A percentile compares a stretch with the other conserved stretches of the same genome.
These are phyloP conservation scores for Cenchrus purpureus DNA, from an alignment of 176 grass and related monocot species.

Conservation along the genomic window DNA sequence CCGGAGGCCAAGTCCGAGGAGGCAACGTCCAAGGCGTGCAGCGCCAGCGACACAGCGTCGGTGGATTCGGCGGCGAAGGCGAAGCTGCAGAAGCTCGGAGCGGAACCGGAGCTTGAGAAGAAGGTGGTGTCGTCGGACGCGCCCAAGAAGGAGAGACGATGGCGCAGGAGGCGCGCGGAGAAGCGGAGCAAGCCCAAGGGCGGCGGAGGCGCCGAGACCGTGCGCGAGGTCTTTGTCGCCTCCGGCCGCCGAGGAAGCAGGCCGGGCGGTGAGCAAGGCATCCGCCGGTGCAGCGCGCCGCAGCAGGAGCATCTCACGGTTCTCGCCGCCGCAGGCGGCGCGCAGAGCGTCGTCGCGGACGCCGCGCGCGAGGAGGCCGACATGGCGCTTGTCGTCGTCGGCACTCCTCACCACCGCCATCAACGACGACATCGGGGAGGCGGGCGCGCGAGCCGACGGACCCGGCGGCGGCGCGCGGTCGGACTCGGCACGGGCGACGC, in stretches of 20 bases:
- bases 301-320: constrained; percentile 47
- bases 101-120: constrained; percentile 19
- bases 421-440: neutral
- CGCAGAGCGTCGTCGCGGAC: constrained; percentile 43
- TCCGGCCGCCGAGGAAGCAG: neutral
- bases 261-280: no score
- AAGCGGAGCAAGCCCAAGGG: constrained; percentile 1
- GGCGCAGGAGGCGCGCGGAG: neutral
- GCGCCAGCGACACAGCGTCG: constrained; percentile 35
- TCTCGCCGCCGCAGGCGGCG: constrained; percentile 47
- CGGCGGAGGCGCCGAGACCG: neutral
- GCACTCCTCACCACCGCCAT: constrained; percentile 19
- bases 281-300: neutral
- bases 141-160: neutral
- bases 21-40: constrained; percentile 1
- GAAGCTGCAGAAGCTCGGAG: neutral
- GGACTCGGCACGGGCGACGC: no score
- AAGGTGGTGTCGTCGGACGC: neutral
- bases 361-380: constrained; percentile 51
- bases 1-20: neutral
- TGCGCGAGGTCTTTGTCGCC: constrained; percentile 44
- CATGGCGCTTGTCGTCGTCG: constrained; percentile 32
- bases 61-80: neutral
- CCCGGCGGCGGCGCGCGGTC: constrained; percentile 41
- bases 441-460: neutral